A percentile compares a stretch with the other conserved stretches of the same genome.
phyloP scores from a whole-genome alignment of 2,329 filamentous ascomycete genomes.

The Botrytis squamosa region DNA sequence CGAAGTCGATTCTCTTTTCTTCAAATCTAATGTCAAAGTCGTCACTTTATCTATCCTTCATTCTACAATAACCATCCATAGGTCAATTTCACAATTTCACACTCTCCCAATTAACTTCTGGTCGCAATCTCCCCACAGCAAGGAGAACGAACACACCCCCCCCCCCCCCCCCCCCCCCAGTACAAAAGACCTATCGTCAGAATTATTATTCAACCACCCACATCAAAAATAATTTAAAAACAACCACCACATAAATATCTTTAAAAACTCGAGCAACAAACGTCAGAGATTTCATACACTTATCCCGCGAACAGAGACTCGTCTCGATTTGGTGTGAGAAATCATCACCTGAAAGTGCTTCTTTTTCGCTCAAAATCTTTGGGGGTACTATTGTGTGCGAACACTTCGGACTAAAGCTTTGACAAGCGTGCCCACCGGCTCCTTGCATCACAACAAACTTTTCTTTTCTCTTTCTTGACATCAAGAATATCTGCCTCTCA shows the following conservation, averaged over 20 bases:
- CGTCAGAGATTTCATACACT: background rate
- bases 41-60: background rate
- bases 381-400: constrained; percentile 25
- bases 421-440: constrained; percentile 38
- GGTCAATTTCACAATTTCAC: background rate
- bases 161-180: background rate
- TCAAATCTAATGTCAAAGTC: background rate
- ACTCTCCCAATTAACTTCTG: background rate
- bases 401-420: constrained; percentile 28
- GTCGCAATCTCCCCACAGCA: constrained; percentile 12
- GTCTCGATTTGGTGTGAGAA: background rate
- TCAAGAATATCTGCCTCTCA: constrained; percentile 27
- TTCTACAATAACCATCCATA: background rate
- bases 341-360: constrained; percentile 30
- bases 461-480: constrained; percentile 20
- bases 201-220: background rate
- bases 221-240: background rate
- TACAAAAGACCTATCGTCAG: constrained; percentile 2
- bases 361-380: background rate
- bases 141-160: background rate
- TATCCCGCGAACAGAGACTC: background rate
- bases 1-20: background rate
- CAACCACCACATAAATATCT: background rate
- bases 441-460: constrained; percentile 36
- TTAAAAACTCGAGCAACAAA: background rate